These are phyloP conservation scores for Apophysomyces sp. DNA, from an alignment of 371 early-diverging fungal genomes.

Conservation along the genomic window DNA sequence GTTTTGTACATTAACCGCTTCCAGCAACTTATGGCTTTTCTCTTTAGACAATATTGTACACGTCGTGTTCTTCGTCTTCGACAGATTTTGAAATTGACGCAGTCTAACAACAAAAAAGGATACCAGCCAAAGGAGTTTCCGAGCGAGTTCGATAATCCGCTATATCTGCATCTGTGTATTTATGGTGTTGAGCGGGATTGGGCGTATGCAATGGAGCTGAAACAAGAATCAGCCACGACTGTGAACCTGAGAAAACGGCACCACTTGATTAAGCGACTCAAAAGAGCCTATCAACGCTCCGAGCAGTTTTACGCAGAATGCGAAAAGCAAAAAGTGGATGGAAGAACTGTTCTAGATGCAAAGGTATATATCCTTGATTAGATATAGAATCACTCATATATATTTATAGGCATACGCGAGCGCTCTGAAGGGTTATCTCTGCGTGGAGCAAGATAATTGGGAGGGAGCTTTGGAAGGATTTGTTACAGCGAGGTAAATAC, in stretches of 20 bases:
- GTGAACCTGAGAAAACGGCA: slow-evolving; percentile 69
- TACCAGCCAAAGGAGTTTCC: slow-evolving; percentile 48
- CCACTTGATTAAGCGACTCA: slow-evolving; percentile 65
- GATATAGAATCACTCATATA: not conserved
- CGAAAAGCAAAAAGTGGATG: slow-evolving; percentile 54
- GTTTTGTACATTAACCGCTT: not conserved
- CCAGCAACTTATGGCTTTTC: not conserved
- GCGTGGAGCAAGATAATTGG: slow-evolving; percentile 73
- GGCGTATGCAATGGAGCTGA: slow-evolving; percentile 81
- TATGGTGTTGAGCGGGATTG: slow-evolving; percentile 79
- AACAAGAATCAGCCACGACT: slow-evolving; percentile 51
- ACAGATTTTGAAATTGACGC: slow-evolving; percentile 53
- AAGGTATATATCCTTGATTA: slow-evolving; percentile 39
- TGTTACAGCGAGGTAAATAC: slow-evolving; percentile 43
- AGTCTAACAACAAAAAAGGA: slow-evolving; percentile 54
- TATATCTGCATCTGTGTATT: slow-evolving; percentile 60
- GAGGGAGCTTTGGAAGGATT: slow-evolving; percentile 64
- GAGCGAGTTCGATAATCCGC: slow-evolving; percentile 47
- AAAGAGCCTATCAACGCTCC: slow-evolving; percentile 61
- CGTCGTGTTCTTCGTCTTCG: slow-evolving; percentile 69
- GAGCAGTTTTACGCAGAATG: slow-evolving; percentile 52
- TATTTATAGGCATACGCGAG: slow-evolving; percentile 63
- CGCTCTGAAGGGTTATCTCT: slow-evolving; percentile 66
- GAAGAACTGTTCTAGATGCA: slow-evolving; percentile 57
- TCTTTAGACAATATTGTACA: slow-evolving; percentile 63